A percentile compares a stretch with the other conserved stretches of the same genome.
phyloP scores from a whole-genome alignment of 2,329 filamentous ascomycete species.

The Fusarium agapanthi region DNA sequence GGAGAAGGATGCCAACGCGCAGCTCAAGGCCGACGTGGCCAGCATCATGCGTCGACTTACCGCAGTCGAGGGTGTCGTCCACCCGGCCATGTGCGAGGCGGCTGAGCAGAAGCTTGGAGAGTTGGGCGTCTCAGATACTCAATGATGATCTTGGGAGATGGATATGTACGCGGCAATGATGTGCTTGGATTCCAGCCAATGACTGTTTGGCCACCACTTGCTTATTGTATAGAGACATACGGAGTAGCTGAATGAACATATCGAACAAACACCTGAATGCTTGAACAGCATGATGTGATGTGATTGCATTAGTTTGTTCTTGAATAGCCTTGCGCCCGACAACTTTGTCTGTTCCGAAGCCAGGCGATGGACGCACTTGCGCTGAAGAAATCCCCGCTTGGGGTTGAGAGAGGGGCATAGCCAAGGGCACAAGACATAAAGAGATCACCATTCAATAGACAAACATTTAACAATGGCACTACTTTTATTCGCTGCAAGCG shows the following conservation, averaged over 20 bases:
- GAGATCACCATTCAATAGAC: not conserved
- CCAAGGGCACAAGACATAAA: not conserved
- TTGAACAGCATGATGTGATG: not conserved
- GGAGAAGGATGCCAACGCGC: not conserved
- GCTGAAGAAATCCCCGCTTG: not conserved
- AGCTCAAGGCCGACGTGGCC: not conserved
- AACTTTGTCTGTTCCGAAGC: not conserved
- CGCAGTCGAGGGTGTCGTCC: not conserved
- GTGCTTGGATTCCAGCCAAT: not conserved
- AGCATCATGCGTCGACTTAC: not conserved
- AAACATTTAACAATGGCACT: constrained; percentile 39
- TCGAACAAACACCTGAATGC: not conserved
- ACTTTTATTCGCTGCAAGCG: constrained; percentile 41
- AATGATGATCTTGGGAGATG: not conserved
- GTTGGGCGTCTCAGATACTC: not conserved
- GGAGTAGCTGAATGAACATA: not conserved
- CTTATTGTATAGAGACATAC: not conserved
- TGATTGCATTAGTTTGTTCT: not conserved
- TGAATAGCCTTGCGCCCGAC: not conserved
- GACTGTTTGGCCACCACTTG: not conserved
- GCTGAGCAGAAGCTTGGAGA: not conserved
- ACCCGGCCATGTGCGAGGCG: not conserved
- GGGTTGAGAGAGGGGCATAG: not conserved
- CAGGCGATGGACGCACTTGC: fast-evolving
- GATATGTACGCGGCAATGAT: not conserved